Evolutionary conservation across 1,139 yeast species (phyloP).

Genomic region (Candida mesenterica): DNA sequence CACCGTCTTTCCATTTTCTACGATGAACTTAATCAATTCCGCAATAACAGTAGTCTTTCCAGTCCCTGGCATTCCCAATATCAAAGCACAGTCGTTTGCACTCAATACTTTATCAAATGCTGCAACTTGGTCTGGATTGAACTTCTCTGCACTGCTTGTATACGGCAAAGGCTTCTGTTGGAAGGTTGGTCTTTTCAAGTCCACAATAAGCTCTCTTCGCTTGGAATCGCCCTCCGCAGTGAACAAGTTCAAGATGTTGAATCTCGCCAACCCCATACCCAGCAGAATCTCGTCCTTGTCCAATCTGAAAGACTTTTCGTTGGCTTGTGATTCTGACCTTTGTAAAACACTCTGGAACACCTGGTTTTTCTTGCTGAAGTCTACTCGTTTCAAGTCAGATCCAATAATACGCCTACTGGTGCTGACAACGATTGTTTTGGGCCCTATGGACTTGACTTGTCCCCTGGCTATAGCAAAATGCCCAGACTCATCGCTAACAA

Average conservation of each 20-base stretch:
- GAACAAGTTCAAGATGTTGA: conserved; percentile 68
- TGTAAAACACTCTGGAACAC: conserved; percentile 46
- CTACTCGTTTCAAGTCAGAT: conserved; percentile 37
- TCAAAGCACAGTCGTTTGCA: conserved; percentile 72
- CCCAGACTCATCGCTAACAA: conserved; percentile 78
- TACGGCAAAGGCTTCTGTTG: conserved; percentile 21
- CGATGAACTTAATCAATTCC: conserved; percentile 62
- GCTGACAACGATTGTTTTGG: conserved; percentile 37
- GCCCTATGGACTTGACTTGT: conserved; percentile 42
- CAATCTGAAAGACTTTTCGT: conserved; percentile 49
- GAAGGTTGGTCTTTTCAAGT: conserved; percentile 44
- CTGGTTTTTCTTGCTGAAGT: conserved; percentile 50
- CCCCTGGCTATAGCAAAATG: conserved; percentile 76
- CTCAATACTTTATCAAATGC: conserved; percentile 68
- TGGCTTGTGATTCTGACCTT: conserved; percentile 4
- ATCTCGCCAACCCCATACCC: conserved; percentile 76
- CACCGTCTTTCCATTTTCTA: conserved; percentile 61
- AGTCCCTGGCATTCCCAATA: conserved; percentile 98
- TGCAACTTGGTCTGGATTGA: conserved; percentile 65
- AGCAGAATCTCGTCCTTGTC: conserved; percentile 79
- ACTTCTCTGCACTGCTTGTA: conserved; percentile 16
- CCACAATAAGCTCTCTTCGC: conserved; percentile 62
- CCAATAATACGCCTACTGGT: conserved; percentile 54
- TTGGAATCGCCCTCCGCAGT: conserved; percentile 50
- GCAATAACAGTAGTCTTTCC: conserved; percentile 95